These are phyloP conservation scores for Acorus gramineus DNA, from an alignment of 106 monocot species.

Conservation along the genomic window DNA sequence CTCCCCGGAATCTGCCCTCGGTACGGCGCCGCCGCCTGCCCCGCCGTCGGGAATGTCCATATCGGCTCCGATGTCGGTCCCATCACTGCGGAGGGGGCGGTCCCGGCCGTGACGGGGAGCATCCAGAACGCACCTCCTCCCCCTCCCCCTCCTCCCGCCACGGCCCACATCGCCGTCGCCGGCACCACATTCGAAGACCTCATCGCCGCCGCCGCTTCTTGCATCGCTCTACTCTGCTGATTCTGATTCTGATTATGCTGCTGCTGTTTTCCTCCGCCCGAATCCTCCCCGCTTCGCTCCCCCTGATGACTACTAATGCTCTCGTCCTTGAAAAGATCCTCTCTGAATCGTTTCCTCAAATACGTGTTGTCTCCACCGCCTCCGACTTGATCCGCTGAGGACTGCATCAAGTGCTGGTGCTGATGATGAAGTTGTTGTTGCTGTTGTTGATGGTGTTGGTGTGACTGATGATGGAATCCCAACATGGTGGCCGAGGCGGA, in stretches of 20 bases:
- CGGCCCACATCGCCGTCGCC: conserved; percentile 79
- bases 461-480: too few relatives aligned
- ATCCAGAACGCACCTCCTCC: conserved; percentile 84
- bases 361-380: conserved; percentile 14
- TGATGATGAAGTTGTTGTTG: conserved; percentile 17
- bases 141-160: conserved; percentile 24
- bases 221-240: not conserved
- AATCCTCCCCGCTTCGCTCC: too few relatives aligned
- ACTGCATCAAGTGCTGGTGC: not conserved
- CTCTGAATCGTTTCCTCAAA: conserved; percentile 65
- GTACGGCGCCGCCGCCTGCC: conserved; percentile 39
- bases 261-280: not conserved
- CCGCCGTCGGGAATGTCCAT: conserved; percentile 55
- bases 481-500: too few relatives aligned
- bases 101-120: conserved; percentile 60
- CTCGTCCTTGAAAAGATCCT: conserved; percentile 79
- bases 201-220: not conserved
- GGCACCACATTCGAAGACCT: conserved; percentile 26
- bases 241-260: conserved; percentile 9
- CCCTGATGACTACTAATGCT: conserved; percentile 8
- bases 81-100: conserved; percentile 7
- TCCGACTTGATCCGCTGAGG: too few relatives aligned
- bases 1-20: conserved; percentile 18
- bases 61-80: conserved; percentile 26
- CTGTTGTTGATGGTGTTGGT: too few relatives aligned